These are phyloP conservation scores for Ogataea pignaliae DNA, from an alignment of 805 yeast species.

Conservation along the genomic window DNA sequence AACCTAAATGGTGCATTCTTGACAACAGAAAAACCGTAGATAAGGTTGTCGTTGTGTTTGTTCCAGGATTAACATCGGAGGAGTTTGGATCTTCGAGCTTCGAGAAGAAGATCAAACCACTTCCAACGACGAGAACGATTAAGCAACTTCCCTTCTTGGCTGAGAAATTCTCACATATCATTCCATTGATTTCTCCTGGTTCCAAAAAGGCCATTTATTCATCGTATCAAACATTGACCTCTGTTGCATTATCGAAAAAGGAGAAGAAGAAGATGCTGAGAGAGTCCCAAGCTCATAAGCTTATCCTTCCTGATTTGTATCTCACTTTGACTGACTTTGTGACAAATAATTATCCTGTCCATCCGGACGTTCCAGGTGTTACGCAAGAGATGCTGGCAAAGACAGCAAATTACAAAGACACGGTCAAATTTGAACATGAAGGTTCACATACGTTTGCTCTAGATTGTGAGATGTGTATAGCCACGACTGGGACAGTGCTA, in stretches of 20 bases:
- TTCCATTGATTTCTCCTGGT: slow-evolving; percentile 65
- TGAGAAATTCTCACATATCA: slow-evolving; percentile 35
- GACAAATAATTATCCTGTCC: slow-evolving; percentile 52
- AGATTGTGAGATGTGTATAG: slow-evolving; percentile 91
- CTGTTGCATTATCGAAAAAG: slow-evolving; percentile 50
- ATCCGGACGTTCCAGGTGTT: slow-evolving; percentile 33
- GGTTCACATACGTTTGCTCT: slow-evolving; percentile 69
- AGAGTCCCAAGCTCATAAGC: slow-evolving; percentile 31
- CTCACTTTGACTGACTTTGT: slow-evolving; percentile 45
- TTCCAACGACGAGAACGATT: slow-evolving; percentile 5
- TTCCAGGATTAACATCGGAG: slow-evolving; percentile 56
- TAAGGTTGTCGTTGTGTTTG: slow-evolving; percentile 54
- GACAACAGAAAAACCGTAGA: slow-evolving; percentile 42
- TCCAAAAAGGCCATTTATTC: slow-evolving; percentile 48
- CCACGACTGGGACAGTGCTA: slow-evolving; percentile 58
- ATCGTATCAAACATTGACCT: slow-evolving; percentile 51
- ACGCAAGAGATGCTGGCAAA: slow-evolving; percentile 13
- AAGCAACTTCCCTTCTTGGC: slow-evolving; percentile 32
- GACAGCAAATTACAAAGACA: slow-evolving; percentile 49
- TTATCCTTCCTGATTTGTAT: slow-evolving; percentile 49
- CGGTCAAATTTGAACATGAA: slow-evolving; percentile 47
- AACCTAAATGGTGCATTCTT: slow-evolving; percentile 48
- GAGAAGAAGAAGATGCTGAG: slow-evolving; percentile 43
- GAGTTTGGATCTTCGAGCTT: slow-evolving; percentile 36
- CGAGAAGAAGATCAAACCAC: slow-evolving; percentile 9